Evolutionary conservation across 345 rosid genomes (phyloP), one percentile per base, ranked within the genome.

Genomic region (Lenwebbia sp.): DNA sequence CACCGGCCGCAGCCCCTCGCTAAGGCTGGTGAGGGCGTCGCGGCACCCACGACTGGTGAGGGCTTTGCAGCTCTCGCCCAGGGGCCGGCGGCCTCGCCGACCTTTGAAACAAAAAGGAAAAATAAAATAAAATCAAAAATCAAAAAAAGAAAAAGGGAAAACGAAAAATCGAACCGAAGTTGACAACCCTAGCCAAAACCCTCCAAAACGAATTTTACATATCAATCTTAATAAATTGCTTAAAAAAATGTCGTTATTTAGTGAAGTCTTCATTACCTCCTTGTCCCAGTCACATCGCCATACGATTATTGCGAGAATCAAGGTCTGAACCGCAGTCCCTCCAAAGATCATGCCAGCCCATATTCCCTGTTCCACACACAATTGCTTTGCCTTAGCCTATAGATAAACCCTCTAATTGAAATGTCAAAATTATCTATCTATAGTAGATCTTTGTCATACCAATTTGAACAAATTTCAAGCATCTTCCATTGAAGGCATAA

Each of bases 301-400:
- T 53, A 86, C 85, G 3, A 87, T 87, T 78, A 85, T 51, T 6
- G 83, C 54, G 13, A 87, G 30, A 37, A 87, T 82, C 84, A 85
- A 60, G 70, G 89, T 87, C 19, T 85, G 89, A 58, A 44, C 54
- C 7, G 89, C 89, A 23, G 89, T 87, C 57, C 87, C 89, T 53
- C 89, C 89, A 17, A 87, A 87, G 17, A 87, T 87, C 89, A 87
- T 87, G n/a, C 89, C 89, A 4, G 84, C 86, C 89, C 86, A 87
- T 57, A 87, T 87, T 56, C 89, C 89, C 89, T 87, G 83, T 30
- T 47, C 40, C 33, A 26, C 7, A 10, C 58, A 87, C 10, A 47
- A 75, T 11, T 56, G 47, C 25, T 58, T 84, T 84, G 37, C 58
- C 57, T 28, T 41, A 49, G 44, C 44, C 3, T 13, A 82, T 44